Evolutionary conservation across 805 yeast genomes (phyloP), one percentile per base, ranked within the genome.

Genomic region (Schizosaccharomyces cryophilus): DNA sequence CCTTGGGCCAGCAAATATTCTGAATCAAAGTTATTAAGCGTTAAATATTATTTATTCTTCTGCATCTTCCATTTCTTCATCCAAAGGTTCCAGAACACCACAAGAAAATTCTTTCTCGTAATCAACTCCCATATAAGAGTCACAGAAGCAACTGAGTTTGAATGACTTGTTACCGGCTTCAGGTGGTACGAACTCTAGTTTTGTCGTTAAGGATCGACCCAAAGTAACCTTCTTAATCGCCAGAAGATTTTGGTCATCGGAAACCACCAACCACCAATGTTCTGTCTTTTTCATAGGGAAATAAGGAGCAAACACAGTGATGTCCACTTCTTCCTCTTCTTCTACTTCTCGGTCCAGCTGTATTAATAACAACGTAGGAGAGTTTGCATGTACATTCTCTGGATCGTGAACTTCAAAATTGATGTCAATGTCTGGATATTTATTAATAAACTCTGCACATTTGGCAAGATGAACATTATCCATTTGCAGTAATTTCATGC

Each of bases 51-150:
- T 35, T 35, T 35, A 35, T 7, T 35, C 40, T 56, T 61, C 65
- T 35, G 62, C 64, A 54, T 64, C 68, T 38, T 65, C 66, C 48
- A 63, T 66, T 40, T 62, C 68, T 19, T 63, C 65, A 30, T 63
- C 67, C n/a, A 62, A 66, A 35, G 65, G 66, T n/a, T 64, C 67
- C 30, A 62, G 66, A 17, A 66, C 71, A 4, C 62, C 63, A 31
- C 68, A 64, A 24, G 76, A 78, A 59, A 84, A 73, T 11, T 74
- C 69, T 29, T 82, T 77, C 71, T 90, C 95, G 69, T 85, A 86
- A 69, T 90, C 98, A 1, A 88, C 94, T 68, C 89, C 97, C n/a
- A 87, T 67, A 66, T 89, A 90, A 0, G 95, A 83, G 67, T 89
- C 96, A 72, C 96, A 85, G 69, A 89, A 79, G 67, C 90, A 82